Base-by-base conservation (phyloP, 805 yeast genomes). In the Blastobotrys muscicola region DNA sequence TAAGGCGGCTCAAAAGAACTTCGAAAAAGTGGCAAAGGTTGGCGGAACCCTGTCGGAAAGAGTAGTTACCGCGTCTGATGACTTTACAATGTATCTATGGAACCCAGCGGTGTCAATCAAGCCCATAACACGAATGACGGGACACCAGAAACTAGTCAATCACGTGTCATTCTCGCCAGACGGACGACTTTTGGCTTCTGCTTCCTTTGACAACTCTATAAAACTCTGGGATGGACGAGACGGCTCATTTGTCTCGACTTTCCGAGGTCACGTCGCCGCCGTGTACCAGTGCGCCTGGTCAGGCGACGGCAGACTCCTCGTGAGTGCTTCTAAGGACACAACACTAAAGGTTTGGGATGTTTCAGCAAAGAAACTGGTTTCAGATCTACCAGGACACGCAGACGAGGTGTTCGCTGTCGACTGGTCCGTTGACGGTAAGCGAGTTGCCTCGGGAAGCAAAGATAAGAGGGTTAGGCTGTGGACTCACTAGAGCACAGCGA, bases 221-320 rank as follows among this genome's bases (percentile, higher is more conserved):
- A 92, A 92, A 64, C 67, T 92, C 44, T 92, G 98, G 98, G 96
- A 90, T 59, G 97, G 97, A 10, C 67, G 84, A 51, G 82, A 83
- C 46, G 98, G 98, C 33, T 83, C 82, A 47, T 92, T 89, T 51
- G 64, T 92, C 26, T 77, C 94, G 4, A 86, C 97, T 0, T 78
- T 92, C 56, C 71, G 98, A 51, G 98, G 98, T 1, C 98, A 92
- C 61, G 98, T 92, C 46, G 96, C 97, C 0, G 86, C 97, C 2
- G 98, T 92, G 0, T 92, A 92, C 62, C 97, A 90, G 65, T 86
- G 95, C 3, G 85, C 97, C 0, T 92, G 98, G 98, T 86, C 96
- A 3, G 81, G 95, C 1, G 98, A 92, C 58, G 84, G 90, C 62
- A 71, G 98, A 53, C 67, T 90, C 32, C 68, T 92, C 45, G 98